Evolutionary conservation across 148 eudicot species (phyloP).

Genomic region (Heliamphora exappendiculata): DNA sequence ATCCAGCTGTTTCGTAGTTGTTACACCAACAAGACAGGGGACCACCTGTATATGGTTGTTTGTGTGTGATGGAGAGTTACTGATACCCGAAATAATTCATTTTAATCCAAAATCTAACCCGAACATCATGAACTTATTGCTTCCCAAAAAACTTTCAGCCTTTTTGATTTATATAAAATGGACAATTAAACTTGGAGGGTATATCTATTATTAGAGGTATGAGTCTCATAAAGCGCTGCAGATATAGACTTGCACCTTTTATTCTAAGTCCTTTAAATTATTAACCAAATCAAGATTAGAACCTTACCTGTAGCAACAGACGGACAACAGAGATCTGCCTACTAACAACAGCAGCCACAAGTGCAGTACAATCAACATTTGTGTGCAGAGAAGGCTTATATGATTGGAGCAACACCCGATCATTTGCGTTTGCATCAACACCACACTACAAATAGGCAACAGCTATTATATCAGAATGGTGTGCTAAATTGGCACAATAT

Average conservation of each 20-base stretch:
- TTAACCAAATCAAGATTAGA: background rate
- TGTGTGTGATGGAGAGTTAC: background rate
- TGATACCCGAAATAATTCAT: background rate
- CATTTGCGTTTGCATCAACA: slow-evolving; percentile 57
- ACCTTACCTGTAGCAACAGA: slow-evolving; percentile 62
- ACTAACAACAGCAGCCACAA: slow-evolving; percentile 82
- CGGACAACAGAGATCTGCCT: slow-evolving; percentile 69
- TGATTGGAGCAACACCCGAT: slow-evolving; percentile 71
- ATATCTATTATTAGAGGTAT: background rate
- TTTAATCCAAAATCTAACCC: background rate
- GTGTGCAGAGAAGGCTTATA: slow-evolving; percentile 70
- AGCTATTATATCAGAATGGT: background rate
- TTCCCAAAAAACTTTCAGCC: background rate
- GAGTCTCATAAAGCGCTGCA: background rate
- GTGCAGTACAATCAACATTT: slow-evolving; percentile 61
- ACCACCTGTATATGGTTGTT: background rate
- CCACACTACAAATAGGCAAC: slow-evolving; percentile 53
- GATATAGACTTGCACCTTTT: background rate
- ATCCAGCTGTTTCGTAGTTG: slow-evolving; percentile 23
- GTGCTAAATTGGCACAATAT: background rate
- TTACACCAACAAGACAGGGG: background rate
- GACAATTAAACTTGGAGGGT: background rate
- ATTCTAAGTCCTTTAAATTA: background rate
- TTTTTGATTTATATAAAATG: too few relatives aligned
- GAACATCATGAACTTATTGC: background rate